Evolutionary conservation across 2,329 filamentous ascomycete species (phyloP), one percentile per base, ranked within the genome.

Genomic region (Colletotrichum abscissum): DNA sequence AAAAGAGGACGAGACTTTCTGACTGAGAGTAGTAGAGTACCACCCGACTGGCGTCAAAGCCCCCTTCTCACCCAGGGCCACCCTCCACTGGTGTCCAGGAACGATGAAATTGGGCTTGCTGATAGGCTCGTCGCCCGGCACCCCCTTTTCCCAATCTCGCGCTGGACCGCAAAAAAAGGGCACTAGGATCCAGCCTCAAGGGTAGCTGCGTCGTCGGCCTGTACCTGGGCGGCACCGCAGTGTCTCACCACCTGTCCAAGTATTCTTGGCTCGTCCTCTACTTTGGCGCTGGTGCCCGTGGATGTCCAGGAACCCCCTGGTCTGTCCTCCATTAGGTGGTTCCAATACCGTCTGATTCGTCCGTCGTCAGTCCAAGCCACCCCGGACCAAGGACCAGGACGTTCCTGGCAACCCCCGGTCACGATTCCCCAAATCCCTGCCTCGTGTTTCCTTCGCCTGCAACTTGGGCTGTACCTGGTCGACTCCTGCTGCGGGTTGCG

Each of bases 381-480:
- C 67, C 60, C 46, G 22, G 56, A 52, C 38, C 46, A 46, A 16
- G 11, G 42, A 57, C 66, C 35, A 52, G 62, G 71, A 12, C 49
- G 60, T 62, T 57, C 62, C 71, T 71, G 67, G 67, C 30, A 38
- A 54, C 38, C 66, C 30, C 67, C 49, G 11, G 67, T 73, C 60
- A 33, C 67, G 71, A 71, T 65, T 70, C 55, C 57, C 54, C 59
- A 7, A 46, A 70, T 65, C 73, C 73, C 73, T 74, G 67, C 59
- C 73, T 75, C 73, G 71, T 74, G 73, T 74, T 74, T 74, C 65
- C 69, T 35, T 73, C 65, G 54, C 69, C 69, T 73, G 73, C 73
- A 46, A 67, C 46, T 55, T 60, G 59, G 63, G 68, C 63, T 60
- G 72, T 67, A 55, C 68, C 70, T 66, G 60, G 67, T 70, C 67